Evolutionary conservation across 2,329 filamentous ascomycete genomes (phyloP).

Genomic region (Aspergillus pseudoviridinutans): DNA sequence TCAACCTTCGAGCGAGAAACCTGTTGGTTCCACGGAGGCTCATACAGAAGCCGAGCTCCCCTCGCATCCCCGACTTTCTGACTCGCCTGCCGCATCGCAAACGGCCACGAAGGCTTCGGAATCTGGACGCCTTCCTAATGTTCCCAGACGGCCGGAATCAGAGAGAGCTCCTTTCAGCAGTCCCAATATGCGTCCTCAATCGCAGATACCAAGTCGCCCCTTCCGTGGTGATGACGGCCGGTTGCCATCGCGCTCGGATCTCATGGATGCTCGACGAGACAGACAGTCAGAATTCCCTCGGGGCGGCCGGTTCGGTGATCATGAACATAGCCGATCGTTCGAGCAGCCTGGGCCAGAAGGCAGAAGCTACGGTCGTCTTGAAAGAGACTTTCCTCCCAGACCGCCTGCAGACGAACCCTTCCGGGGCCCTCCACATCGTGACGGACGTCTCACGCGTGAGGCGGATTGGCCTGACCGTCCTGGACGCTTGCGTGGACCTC

Average conservation of each 20-base stretch:
- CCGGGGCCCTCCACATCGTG: slow-evolving; percentile 33
- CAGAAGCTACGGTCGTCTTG: slow-evolving; percentile 35
- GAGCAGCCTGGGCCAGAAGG: slow-evolving; percentile 32
- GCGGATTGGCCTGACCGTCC: slow-evolving; percentile 37
- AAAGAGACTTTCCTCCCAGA: slow-evolving; percentile 33
- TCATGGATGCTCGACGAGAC: slow-evolving; percentile 37
- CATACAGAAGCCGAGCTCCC: slow-evolving; percentile 10
- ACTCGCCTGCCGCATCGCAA: slow-evolving; percentile 20
- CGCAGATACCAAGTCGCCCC: slow-evolving; percentile 36
- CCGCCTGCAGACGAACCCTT: slow-evolving; percentile 37
- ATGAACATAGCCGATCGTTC: slow-evolving; percentile 33
- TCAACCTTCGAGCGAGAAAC: slow-evolving; percentile 9
- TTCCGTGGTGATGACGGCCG: slow-evolving; percentile 35
- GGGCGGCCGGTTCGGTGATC: slow-evolving; percentile 32
- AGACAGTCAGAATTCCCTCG: slow-evolving; percentile 37
- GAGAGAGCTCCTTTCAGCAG: slow-evolving; percentile 27
- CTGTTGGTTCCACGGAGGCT: slow-evolving; percentile 9
- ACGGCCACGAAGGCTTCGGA: slow-evolving; percentile 27
- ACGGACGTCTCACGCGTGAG: slow-evolving; percentile 31
- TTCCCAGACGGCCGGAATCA: slow-evolving; percentile 38
- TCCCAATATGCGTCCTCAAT: slow-evolving; percentile 28
- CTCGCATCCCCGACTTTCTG: slow-evolving; percentile 13
- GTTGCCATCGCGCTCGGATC: slow-evolving; percentile 36
- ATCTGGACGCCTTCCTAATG: slow-evolving; percentile 24
- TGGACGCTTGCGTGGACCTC: slow-evolving; percentile 27